A percentile compares a stretch with the other conserved stretches of the same genome.
Conservation (phyloP, 768 basidiomycete species). For the Porphyrellus cyaneotinctus region DNA sequence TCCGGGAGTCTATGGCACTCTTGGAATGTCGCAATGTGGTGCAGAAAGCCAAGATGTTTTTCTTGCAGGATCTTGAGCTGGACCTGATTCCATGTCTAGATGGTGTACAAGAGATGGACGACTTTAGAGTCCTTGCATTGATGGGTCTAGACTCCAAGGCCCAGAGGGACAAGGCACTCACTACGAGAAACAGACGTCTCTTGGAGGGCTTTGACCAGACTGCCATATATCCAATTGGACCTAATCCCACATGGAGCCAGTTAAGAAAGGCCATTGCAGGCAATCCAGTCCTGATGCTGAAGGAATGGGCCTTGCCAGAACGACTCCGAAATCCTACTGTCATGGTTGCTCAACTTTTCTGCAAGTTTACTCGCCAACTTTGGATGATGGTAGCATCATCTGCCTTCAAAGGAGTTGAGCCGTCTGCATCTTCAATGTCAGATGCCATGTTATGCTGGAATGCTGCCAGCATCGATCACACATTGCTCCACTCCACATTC, state of each 20-base stretch:
- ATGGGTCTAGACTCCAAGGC: background rate
- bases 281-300: slow-evolving; percentile 2
- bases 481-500: background rate
- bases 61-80: background rate
- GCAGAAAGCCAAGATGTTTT: background rate
- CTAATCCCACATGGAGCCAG: background rate
- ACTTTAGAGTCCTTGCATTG: background rate
- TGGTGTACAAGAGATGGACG: background rate
- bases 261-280: background rate
- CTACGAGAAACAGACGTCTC: background rate
- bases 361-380: background rate
- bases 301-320: background rate
- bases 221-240: background rate
- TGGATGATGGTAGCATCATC: background rate
- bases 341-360: background rate
- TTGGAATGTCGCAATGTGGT: background rate
- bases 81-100: background rate
- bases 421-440: no score
- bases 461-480: background rate
- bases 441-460: background rate
- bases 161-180: background rate
- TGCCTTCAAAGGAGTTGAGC: slow-evolving; percentile 1
- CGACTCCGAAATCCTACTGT: background rate
- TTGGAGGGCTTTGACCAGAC: background rate
- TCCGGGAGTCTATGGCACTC: background rate